A percentile compares a stretch with the other conserved stretches of the same genome.
These are phyloP conservation scores for Melampsora occidentalis DNA, from an alignment of 1,284 basidiomycete genomes.

Conservation along the genomic window DNA sequence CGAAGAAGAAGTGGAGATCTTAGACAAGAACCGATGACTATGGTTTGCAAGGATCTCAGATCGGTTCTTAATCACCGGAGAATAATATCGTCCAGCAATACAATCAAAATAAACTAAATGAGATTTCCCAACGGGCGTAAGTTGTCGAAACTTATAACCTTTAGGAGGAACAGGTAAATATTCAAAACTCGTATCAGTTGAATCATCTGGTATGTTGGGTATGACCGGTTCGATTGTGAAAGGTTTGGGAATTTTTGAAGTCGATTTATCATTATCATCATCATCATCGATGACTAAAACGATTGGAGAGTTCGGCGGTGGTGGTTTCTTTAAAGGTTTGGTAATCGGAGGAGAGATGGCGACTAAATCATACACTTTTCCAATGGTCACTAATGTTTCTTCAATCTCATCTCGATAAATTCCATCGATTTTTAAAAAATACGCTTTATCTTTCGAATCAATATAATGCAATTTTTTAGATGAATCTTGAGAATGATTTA, in stretches of 20 bases:
- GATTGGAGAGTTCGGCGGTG: not conserved
- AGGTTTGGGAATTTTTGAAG: not conserved
- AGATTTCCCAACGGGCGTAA: constrained; percentile 12
- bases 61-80: constrained; percentile 25
- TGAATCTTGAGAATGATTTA: not conserved
- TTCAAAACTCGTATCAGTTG: not conserved
- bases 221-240: too few species aligned
- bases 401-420: constrained; percentile 19
- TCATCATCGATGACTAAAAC: not conserved
- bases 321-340: not conserved
- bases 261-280: not conserved
- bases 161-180: constrained; percentile 20
- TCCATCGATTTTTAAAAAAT: constrained; percentile 24
- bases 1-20: not conserved
- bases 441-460: not conserved
- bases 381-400: constrained; percentile 7
- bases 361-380: constrained; percentile 29
- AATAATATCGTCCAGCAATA: constrained; percentile 38
- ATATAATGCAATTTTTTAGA: not conserved
- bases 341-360: not conserved
- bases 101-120: constrained; percentile 19
- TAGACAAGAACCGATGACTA: constrained; percentile 8
- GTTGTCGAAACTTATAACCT: constrained; percentile 23
- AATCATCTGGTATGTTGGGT: not conserved
- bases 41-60: constrained; percentile 2